Percentiles rank a stretch among this genome's conserved stretches.
These are phyloP conservation scores for Arbutus unedo DNA, from an alignment of 148 eudicot species.

Conservation along the genomic window DNA sequence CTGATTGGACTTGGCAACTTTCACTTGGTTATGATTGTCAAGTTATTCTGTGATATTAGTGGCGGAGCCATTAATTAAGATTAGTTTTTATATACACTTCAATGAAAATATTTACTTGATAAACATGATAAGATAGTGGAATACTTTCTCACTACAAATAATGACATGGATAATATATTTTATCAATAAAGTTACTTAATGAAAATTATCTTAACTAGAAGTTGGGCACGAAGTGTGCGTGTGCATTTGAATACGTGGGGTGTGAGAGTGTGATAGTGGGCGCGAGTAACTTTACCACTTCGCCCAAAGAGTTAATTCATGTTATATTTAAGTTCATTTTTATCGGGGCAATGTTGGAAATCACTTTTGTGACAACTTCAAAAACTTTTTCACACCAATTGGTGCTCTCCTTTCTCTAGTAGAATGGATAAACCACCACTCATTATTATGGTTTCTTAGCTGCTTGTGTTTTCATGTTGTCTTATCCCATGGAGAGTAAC, in stretches of 20 bases:
- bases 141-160: neutral
- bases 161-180: neutral
- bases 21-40: neutral
- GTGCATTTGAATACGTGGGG: too few relatives aligned
- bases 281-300: too few relatives aligned
- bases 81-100: neutral
- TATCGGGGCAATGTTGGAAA: too few relatives aligned
- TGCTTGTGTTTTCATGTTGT: neutral
- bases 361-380: too few relatives aligned
- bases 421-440: neutral
- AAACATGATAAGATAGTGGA: neutral
- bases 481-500: neutral
- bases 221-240: too few relatives aligned
- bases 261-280: too few relatives aligned
- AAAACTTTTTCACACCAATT: too few relatives aligned
- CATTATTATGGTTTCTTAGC: neutral
- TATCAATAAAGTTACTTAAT: neutral
- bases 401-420: too few relatives aligned
- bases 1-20: neutral
- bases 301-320: too few relatives aligned
- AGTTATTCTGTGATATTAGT: neutral
- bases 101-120: neutral
- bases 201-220: neutral
- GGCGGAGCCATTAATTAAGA: neutral
- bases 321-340: too few relatives aligned